These are phyloP conservation scores for Acrocalymma vagum DNA, from an alignment of 2,329 filamentous ascomycete genomes.

Conservation along the genomic window DNA sequence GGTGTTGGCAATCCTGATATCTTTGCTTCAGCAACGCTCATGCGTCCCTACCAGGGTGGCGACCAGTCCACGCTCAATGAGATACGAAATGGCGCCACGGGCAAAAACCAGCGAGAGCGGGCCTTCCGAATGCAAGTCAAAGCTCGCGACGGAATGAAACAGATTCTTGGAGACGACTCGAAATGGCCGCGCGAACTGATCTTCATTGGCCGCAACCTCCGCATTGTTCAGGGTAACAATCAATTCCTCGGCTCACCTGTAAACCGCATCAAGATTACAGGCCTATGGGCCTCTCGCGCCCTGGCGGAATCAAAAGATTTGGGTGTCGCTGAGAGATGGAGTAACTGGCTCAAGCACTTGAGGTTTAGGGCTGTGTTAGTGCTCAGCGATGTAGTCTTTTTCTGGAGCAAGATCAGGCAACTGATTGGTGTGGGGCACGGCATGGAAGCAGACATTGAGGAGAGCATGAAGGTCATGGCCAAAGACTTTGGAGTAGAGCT, in stretches of 20 bases:
- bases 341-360: constrained; percentile 78
- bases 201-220: constrained; percentile 90
- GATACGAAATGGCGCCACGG: constrained; percentile 62
- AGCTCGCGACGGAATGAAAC: constrained; percentile 75
- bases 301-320: constrained; percentile 78
- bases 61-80: constrained; percentile 71
- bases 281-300: constrained; percentile 85
- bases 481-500: constrained; percentile 92
- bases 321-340: constrained; percentile 67
- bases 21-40: constrained; percentile 88
- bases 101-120: constrained; percentile 63
- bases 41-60: constrained; percentile 90
- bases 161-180: constrained; percentile 83
- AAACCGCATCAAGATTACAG: constrained; percentile 92
- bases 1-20: constrained; percentile 89
- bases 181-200: constrained; percentile 91
- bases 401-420: constrained; percentile 80
- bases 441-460: constrained; percentile 95
- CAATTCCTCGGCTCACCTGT: constrained; percentile 89
- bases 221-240: constrained; percentile 93
- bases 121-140: constrained; percentile 84
- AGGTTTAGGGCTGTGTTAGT: constrained; percentile 83
- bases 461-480: constrained; percentile 84
- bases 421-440: constrained; percentile 78
- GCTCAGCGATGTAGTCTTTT: constrained; percentile 82